Conservation (phyloP, 129 eudicot species). For the Helianthus annuus region HanXRQr2.0-SUNRISE NC_035437.2:20804786-20805285, state of each 20-base stretch:
- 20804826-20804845: too few species aligned
- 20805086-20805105: neutral
- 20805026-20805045: slow-evolving; percentile 15
- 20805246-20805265: slow-evolving; percentile 50
- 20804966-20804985: too few species aligned
- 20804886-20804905: too few species aligned
- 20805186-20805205: neutral
- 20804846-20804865: too few species aligned
- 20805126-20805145: neutral
- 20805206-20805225: neutral
- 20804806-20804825: too few species aligned
- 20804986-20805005: neutral
- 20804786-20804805: too few species aligned
- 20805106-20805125: neutral
- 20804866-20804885: too few species aligned
- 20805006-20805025: slow-evolving; percentile 14
- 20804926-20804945: neutral
- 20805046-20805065: slow-evolving; percentile 3
- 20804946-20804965: neutral
- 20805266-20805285: too few species aligned
- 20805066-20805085: neutral
- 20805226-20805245: neutral
- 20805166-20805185: neutral
- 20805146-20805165: neutral
- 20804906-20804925: too few species aligned